These are phyloP conservation scores for Heterobasidion parviporum DNA, from an alignment of 1,284 basidiomycete species.

Conservation along the genomic window DNA sequence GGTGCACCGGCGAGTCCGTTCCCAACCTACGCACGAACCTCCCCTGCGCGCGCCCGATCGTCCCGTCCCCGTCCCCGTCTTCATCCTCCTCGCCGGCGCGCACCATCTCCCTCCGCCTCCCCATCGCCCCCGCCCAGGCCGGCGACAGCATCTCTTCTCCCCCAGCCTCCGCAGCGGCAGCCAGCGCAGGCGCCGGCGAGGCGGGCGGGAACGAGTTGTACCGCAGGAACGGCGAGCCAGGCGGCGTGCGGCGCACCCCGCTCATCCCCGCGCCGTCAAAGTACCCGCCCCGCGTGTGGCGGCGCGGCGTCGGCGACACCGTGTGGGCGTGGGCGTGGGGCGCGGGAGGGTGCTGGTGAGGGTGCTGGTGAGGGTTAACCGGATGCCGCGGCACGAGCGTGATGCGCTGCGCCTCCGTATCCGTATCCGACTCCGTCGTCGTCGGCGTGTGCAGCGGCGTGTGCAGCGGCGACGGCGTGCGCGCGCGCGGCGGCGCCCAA, in stretches of 20 bases:
- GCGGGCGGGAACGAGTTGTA: slow-evolving; percentile 14
- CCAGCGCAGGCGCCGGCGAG: too few species aligned
- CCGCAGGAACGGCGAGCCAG: slow-evolving; percentile 15
- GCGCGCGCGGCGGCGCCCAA: too few species aligned
- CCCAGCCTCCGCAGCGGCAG: too few species aligned
- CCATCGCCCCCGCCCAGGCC: neutral
- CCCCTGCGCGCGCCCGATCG: neutral
- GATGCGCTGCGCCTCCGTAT: slow-evolving; percentile 8
- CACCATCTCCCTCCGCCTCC: neutral
- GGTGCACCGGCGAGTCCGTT: slow-evolving; percentile 10
- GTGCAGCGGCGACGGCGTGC: too few species aligned
- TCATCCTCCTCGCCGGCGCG: neutral
- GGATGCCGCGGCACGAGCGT: slow-evolving; percentile 3
- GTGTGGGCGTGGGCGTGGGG: neutral
- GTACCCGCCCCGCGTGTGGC: slow-evolving; percentile 17
- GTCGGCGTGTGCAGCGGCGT: too few species aligned
- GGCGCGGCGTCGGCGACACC: neutral
- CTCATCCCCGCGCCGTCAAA: slow-evolving; percentile 15
- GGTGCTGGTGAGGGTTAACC: slow-evolving; percentile 1
- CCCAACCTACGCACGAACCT: slow-evolving; percentile 5
- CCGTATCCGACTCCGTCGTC: slow-evolving; percentile 4
- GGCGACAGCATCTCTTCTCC: neutral
- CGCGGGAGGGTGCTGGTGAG: slow-evolving; percentile 2
- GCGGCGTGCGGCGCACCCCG: slow-evolving; percentile 13
- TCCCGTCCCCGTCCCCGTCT: neutral